Conservation (phyloP, 768 basidiomycete genomes). For the Tephrocybe sp. region DNA sequence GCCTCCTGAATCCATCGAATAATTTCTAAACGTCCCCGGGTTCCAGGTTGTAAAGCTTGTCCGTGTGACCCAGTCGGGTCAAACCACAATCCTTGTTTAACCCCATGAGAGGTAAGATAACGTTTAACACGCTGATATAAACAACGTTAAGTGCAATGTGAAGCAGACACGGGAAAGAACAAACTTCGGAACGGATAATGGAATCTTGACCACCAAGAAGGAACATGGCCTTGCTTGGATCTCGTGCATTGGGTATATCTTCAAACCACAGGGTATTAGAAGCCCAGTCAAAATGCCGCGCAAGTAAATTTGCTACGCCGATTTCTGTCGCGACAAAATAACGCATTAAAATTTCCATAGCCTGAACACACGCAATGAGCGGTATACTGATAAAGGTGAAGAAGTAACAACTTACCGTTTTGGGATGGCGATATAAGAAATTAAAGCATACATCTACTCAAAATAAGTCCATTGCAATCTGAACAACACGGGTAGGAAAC, state of each 20-base stretch:
- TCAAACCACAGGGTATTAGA: conserved; percentile 89
- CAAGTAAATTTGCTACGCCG: conserved; percentile 83
- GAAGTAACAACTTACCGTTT: conserved; percentile 48
- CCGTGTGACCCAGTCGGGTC: conserved; percentile 65
- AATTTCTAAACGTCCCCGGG: conserved; percentile 52
- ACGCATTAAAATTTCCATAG: conserved; percentile 74
- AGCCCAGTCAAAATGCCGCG: conserved; percentile 82
- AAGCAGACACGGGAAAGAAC: conserved; percentile 12
- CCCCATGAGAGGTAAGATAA: conserved; percentile 75
- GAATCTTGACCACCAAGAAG: conserved; percentile 81
- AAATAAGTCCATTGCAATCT: neutral
- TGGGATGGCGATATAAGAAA: conserved; percentile 75
- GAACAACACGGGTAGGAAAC: conserved; percentile 20
- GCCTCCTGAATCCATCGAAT: conserved; percentile 56
- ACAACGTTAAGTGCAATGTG: neutral
- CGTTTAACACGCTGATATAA: conserved; percentile 56
- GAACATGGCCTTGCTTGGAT: conserved; percentile 65
- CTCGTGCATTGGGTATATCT: conserved; percentile 78
- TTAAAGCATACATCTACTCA: conserved; percentile 81
- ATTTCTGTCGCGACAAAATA: conserved; percentile 89
- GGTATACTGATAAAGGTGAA: neutral
- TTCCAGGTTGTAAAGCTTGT: conserved; percentile 50
- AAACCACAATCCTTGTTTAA: conserved; percentile 62
- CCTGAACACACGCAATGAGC: conserved; percentile 37
- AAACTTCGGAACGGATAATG: conserved; percentile 72